Conservation (phyloP, 2,329 filamentous ascomycete genomes). For the Fusarium sp. region DNA sequence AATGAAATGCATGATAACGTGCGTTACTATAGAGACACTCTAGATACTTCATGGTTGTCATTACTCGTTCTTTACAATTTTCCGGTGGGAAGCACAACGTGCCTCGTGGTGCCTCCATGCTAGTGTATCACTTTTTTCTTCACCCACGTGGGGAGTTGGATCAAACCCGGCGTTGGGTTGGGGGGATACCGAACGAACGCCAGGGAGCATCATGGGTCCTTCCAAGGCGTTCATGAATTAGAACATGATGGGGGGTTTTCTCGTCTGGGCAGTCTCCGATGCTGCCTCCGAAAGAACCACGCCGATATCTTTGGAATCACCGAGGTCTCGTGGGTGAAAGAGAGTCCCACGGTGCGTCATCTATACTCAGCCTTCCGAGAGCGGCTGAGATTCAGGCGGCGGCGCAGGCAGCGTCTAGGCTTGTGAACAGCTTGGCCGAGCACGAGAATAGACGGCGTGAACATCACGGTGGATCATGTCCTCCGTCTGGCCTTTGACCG, state of each 20-base stretch:
- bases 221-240: neutral
- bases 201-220: neutral
- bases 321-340: constrained; percentile 6
- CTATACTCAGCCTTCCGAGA: constrained; percentile 23
- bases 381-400: constrained; percentile 16
- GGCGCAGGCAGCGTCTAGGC: constrained; percentile 16
- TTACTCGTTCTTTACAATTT: neutral
- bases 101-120: neutral
- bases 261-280: neutral
- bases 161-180: neutral
- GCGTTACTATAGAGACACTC: neutral
- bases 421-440: constrained; percentile 2
- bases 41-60: neutral
- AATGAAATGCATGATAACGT: neutral
- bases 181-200: neutral
- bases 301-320: neutral
- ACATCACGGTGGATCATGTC: neutral
- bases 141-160: neutral
- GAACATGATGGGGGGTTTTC: neutral
- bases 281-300: neutral
- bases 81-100: neutral
- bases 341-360: constrained; percentile 14
- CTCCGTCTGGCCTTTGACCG: neutral
- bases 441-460: constrained; percentile 9
- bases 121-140: neutral